Evolutionary conservation across 306 rosid species (phyloP), one percentile per base, ranked within the genome.

Genomic region (Hylodesmum podocarpum): DNA sequence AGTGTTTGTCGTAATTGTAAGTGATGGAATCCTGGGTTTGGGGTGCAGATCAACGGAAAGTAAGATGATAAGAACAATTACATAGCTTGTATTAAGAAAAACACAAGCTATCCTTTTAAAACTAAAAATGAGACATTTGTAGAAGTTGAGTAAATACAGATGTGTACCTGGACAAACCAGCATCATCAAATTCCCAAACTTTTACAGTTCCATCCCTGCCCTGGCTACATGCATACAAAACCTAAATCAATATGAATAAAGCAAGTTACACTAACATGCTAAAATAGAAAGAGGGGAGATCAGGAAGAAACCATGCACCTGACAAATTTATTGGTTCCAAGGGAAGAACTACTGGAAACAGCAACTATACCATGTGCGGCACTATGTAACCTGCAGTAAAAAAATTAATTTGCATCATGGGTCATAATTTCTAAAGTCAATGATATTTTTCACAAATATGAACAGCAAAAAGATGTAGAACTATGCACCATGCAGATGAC

Each of bases 201-300:
- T 95, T 95, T 5, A 92, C 88, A 24, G 97, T 90, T 75, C 97
- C 99, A 86, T 95, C 99, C 84, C 97, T 95, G 36, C 99, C 97
- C 90, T 92, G 99, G 86, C 99, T 95, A 79, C 79, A 87, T 21
- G 66, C 24, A 89, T 55, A 72, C 21, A 69, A 10, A 62, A 46
- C 37, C 54, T 9, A 77, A 59, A 47, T 27, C 66, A 85, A 76
- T 44, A 51, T 58, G 31, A 4, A 27, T 76, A 73, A 34, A 39
- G 40, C 8, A 29, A n/a, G 65, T 9, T 10, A 49, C 13, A 12
- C 21, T 28, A 9, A 5, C 24, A 37, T 3, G 8, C 13, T 34
- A 37, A 72, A 77, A 13, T 14, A 19, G 33, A 57, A 28, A 55
- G 50, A 53, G 11, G 18, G 46, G 4, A 36, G 66, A 57, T 6